These are phyloP conservation scores for Nannochloropsis gaditana DNA, from an alignment of 108 stramenopile genomes.

Conservation along the genomic window DNA sequence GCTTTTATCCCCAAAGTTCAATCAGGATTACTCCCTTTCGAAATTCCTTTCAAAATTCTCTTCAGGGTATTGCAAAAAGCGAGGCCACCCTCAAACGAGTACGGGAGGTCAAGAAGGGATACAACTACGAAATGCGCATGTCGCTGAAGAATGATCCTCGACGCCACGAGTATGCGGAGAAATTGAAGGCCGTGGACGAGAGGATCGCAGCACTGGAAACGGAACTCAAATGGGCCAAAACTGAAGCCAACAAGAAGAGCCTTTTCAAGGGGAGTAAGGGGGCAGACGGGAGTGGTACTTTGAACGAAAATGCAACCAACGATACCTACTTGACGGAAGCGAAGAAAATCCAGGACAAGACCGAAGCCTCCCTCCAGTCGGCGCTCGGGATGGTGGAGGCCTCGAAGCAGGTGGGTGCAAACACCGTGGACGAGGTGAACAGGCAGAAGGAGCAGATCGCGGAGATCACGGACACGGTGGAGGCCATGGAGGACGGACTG, in stretches of 20 bases:
- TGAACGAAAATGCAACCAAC: neutral
- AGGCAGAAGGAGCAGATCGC: constrained; percentile 75
- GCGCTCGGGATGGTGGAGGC: constrained; percentile 41
- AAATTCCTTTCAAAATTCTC: neutral
- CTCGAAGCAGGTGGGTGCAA: constrained; percentile 40
- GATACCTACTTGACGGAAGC: neutral
- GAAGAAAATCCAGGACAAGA: neutral
- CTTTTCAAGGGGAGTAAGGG: constrained; percentile 1
- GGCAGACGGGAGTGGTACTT: neutral
- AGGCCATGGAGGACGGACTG: constrained; percentile 77
- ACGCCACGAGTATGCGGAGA: neutral
- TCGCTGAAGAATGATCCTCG: constrained; percentile 8
- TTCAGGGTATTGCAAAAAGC: neutral
- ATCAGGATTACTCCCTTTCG: too few species aligned
- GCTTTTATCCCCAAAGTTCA: too few species aligned
- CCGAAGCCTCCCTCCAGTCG: neutral
- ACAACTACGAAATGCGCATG: constrained; percentile 20
- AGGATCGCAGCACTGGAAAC: neutral
- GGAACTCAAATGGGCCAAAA: neutral
- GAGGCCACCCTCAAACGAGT: neutral
- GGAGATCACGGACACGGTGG: constrained; percentile 75
- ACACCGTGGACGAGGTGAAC: constrained; percentile 57
- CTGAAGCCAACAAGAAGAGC: neutral
- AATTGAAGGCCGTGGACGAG: neutral
- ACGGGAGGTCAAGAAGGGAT: neutral